A percentile compares a stretch with the other conserved stretches of the same genome.
phyloP scores from a whole-genome alignment of 1,284 basidiomycete species.

The Cutaneotrichosporon mucoides region DNA sequence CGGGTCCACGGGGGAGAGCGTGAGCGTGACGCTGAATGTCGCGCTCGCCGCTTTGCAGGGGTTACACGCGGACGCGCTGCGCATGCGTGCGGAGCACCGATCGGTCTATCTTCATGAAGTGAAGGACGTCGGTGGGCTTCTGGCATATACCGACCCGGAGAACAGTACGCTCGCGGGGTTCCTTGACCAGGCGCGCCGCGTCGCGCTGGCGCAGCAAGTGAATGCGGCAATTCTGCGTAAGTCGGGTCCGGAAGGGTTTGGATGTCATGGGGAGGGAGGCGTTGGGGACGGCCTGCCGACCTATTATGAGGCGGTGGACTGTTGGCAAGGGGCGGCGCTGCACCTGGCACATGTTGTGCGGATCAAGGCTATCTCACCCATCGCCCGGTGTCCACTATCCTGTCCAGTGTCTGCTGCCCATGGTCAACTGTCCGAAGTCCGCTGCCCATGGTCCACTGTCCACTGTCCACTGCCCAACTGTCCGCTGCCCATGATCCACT shows the following conservation, averaged over 20 bases:
- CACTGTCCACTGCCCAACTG: too few species aligned
- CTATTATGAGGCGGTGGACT: too few species aligned
- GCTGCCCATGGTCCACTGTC: too few species aligned
- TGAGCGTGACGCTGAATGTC: constrained; percentile 22
- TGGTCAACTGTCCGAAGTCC: too few species aligned
- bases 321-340: too few species aligned
- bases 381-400: too few species aligned
- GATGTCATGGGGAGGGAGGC: not conserved
- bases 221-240: constrained; percentile 46
- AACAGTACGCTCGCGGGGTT: constrained; percentile 43
- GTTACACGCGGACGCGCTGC: constrained; percentile 39
- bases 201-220: constrained; percentile 44
- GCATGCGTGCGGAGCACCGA: constrained; percentile 32
- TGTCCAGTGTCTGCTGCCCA: too few species aligned
- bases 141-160: constrained; percentile 48
- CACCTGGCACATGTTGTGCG: too few species aligned
- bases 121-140: constrained; percentile 45
- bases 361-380: too few species aligned
- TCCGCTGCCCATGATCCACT: too few species aligned
- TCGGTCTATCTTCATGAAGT: constrained; percentile 45
- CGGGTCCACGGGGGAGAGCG: constrained; percentile 1
- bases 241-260: constrained; percentile 12
- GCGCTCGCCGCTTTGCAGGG: constrained; percentile 34
- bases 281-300: too few species aligned
- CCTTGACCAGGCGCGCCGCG: constrained; percentile 41